Percentiles rank a stretch among this genome's conserved stretches.
Conservation (phyloP, 495 filamentous ascomycete genomes). For the Lindgomyces ingoldianus region DNA sequence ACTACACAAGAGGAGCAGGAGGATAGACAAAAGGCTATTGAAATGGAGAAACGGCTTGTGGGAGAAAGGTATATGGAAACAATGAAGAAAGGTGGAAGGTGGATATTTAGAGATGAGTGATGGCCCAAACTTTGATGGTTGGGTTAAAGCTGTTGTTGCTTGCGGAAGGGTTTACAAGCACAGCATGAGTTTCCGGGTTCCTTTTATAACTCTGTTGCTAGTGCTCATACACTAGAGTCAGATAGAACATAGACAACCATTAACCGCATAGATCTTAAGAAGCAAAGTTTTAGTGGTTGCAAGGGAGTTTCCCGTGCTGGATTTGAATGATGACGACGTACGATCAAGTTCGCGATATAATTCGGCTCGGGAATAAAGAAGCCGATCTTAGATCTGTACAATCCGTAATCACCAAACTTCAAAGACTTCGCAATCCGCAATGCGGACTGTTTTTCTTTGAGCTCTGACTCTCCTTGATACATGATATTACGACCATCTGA, state of each 20-base stretch:
- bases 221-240: too few relatives aligned
- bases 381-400: too few relatives aligned
- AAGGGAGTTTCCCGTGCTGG: too few relatives aligned
- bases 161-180: too few relatives aligned
- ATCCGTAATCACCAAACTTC: too few relatives aligned
- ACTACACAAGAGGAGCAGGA: conserved; percentile 72
- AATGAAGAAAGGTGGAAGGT: conserved; percentile 70
- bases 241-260: too few relatives aligned
- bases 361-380: not conserved
- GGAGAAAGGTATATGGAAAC: conserved; percentile 79
- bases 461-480: not conserved
- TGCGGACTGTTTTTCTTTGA: too few relatives aligned
- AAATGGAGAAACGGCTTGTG: conserved; percentile 61
- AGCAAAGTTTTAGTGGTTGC: too few relatives aligned
- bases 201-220: not conserved
- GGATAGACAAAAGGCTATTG: conserved; percentile 62
- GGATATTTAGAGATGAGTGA: conserved; percentile 76
- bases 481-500: not conserved
- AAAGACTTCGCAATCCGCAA: too few relatives aligned
- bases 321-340: too few relatives aligned
- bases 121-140: not conserved
- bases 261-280: too few relatives aligned
- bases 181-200: not conserved
- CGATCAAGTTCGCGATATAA: too few relatives aligned
- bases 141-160: not conserved